These are phyloP conservation scores for Alopecurus myosuroides DNA, from an alignment of 176 grass and related monocot species.

Conservation along the genomic window DNA sequence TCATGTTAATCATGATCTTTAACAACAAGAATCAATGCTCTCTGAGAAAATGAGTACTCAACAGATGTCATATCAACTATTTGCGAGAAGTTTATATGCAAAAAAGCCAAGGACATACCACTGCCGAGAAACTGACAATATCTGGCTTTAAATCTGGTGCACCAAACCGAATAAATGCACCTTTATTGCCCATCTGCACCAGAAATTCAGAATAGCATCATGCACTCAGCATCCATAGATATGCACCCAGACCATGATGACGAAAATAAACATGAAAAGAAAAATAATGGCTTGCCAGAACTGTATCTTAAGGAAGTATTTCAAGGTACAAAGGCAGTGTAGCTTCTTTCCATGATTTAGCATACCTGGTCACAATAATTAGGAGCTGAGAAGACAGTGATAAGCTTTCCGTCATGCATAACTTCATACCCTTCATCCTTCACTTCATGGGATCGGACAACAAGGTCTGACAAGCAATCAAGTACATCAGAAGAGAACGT, in stretches of 20 bases:
- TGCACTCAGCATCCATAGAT: conserved; percentile 3
- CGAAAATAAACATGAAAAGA: neutral
- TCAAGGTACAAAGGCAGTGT: neutral
- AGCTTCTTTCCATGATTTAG: neutral
- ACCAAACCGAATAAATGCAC: conserved; percentile 77
- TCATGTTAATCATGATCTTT: neutral
- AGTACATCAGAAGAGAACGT: neutral
- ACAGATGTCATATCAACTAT: neutral
- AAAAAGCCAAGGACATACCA: conserved; percentile 27
- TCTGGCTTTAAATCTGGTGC: conserved; percentile 71
- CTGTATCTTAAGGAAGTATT: neutral
- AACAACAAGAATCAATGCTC: neutral
- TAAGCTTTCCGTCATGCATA: conserved; percentile 84
- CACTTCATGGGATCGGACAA: conserved; percentile 90
- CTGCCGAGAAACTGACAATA: conserved; percentile 57
- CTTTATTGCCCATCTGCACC: conserved; percentile 92
- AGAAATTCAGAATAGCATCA: neutral
- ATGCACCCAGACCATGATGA: neutral
- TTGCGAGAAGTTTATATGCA: neutral
- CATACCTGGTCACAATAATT: conserved; percentile 92
- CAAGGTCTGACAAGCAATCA: conserved; percentile 45
- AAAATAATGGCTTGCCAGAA: neutral
- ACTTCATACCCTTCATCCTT: conserved; percentile 93
- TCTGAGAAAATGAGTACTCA: neutral
- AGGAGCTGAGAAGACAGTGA: conserved; percentile 86